Evolutionary conservation across 176 grass and related monocot species (phyloP), one percentile per base, ranked within the genome.

Genomic region (Eragrostis nindensis): DNA sequence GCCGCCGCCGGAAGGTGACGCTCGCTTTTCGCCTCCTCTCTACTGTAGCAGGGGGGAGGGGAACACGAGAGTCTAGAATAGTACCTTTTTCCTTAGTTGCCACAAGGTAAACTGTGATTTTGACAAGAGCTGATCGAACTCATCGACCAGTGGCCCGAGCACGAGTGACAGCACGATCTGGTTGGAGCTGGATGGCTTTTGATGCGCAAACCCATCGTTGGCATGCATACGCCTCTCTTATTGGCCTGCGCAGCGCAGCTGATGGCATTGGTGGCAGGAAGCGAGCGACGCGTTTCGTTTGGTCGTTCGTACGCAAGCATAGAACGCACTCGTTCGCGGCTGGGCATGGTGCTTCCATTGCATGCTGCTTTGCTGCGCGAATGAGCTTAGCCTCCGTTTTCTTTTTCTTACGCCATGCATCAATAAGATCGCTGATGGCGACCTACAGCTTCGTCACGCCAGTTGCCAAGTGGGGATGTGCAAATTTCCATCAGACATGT

Each of bases 381-480:
- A 41, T 11, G 29, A 41, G 29, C 9, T n/a, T n/a, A n/a, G n/a
- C n/a, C 32, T 30, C 66, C n/a, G 26, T 16, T 73, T 54, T 42
- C 61, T 68, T 59, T 52, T 68, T 62, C 59, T 42, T 59, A 65
- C 57, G 81, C 22, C 65, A 65, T 64, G 73, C 81, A 16, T 61
- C 87, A 55, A 85, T 85, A 41, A 81, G 81, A 17, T 61, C 80
- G 40, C 57, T 5, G 64, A 76, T 41, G 71, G 77, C 45, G 64
- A 76, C 82, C 36, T 55, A 36, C 11, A 13, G 8, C 67, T n/a
- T 71, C 74, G 74, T 87, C 85, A 60, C 30, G 73, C 75, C 27
- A 50, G n/a, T 78, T 78, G 75, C 62, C 47, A 79, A 79, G 62
- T 79, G 47, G 76, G 7, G 9, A 17, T 47, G 62, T 3, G 49